These are phyloP conservation scores for Cucurbita pepo DNA, from an alignment of 306 rosid genomes.

Conservation along the genomic window DNA sequence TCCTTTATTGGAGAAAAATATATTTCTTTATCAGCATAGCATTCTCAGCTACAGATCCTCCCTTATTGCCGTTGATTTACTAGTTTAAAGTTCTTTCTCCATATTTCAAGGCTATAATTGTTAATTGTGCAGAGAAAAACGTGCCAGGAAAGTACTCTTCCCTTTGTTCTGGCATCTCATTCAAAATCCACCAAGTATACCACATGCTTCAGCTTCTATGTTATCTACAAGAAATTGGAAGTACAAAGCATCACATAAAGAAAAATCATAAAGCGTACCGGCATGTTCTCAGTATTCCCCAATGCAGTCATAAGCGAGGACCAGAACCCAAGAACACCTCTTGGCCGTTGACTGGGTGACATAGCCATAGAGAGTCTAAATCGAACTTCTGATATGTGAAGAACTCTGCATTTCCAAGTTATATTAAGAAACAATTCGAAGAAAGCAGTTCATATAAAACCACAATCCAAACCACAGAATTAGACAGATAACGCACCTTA, in stretches of 20 bases:
- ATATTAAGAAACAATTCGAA: slow-evolving; percentile 14
- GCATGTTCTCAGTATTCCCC: slow-evolving; percentile 95
- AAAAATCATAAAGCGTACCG: slow-evolving; percentile 39
- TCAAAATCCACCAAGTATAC: background rate
- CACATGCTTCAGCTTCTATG: background rate
- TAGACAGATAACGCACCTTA: slow-evolving; percentile 38
- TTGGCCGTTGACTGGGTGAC: slow-evolving; percentile 91
- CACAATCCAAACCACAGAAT: background rate
- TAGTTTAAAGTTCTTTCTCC: background rate
- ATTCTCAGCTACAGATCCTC: background rate
- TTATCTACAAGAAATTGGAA: background rate
- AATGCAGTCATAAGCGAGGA: slow-evolving; percentile 98
- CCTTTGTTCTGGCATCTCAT: background rate
- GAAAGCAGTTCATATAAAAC: slow-evolving; percentile 5
- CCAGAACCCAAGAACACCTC: slow-evolving; percentile 97
- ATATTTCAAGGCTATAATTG: background rate
- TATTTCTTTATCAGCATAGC: background rate
- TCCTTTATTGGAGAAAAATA: background rate
- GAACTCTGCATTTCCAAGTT: slow-evolving; percentile 48
- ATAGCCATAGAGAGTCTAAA: slow-evolving; percentile 81
- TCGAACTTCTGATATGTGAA: slow-evolving; percentile 74
- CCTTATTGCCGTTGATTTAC: background rate
- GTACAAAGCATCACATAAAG: background rate
- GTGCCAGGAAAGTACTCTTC: background rate
- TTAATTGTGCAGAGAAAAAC: background rate